Percentiles rank a stretch among this genome's conserved stretches.
These are phyloP conservation scores for Pleochaeta shiraiana DNA, from an alignment of 2,329 filamentous ascomycete species.

Conservation along the genomic window DNA sequence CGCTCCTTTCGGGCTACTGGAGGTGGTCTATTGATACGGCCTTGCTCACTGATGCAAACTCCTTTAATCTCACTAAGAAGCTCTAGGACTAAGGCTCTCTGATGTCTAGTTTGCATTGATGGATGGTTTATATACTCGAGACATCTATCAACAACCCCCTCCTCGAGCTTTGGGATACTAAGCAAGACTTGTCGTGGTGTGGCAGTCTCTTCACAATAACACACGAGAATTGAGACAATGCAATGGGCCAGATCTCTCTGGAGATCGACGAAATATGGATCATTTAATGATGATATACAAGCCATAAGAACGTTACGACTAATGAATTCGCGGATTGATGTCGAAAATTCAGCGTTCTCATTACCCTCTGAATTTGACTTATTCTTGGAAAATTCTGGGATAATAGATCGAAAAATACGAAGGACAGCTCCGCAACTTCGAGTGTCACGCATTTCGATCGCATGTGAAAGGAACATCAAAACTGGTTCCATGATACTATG, in stretches of 20 bases:
- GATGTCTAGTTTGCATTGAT: constrained; percentile 43
- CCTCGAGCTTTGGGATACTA: constrained; percentile 54
- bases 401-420: constrained; percentile 64
- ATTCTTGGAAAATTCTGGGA: constrained; percentile 46
- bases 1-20: constrained; percentile 23
- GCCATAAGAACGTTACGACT: constrained; percentile 74
- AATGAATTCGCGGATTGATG: constrained; percentile 71
- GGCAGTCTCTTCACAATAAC: constrained; percentile 45
- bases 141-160: constrained; percentile 41
- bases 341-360: constrained; percentile 23
- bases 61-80: constrained; percentile 72
- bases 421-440: constrained; percentile 72
- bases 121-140: constrained; percentile 37
- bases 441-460: constrained; percentile 72
- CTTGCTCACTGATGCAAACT: constrained; percentile 82
- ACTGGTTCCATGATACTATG: constrained; percentile 67
- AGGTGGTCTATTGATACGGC: constrained; percentile 43
- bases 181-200: constrained; percentile 60
- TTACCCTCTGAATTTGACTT: constrained; percentile 15
- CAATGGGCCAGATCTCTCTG: constrained; percentile 79
- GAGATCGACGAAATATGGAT: constrained; percentile 89
- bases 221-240: constrained; percentile 65
- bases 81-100: constrained; percentile 63
- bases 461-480: constrained; percentile 78
- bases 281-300: constrained; percentile 75